Conservation (phyloP, 805 yeast genomes). For the Helenozyma baotianmanensis region DNA sequence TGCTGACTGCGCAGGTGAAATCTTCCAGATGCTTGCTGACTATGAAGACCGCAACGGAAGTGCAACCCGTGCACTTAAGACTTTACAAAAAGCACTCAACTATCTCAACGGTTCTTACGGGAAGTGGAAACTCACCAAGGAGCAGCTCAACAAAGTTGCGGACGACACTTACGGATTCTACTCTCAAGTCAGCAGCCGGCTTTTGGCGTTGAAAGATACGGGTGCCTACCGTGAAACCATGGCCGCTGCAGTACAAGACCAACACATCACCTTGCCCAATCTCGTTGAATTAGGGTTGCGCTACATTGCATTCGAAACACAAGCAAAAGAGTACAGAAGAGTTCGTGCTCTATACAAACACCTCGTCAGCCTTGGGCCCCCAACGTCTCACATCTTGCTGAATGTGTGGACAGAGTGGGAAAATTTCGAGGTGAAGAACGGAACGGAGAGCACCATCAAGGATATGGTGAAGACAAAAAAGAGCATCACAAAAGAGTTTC, state of each 20-base stretch:
- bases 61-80: slow-evolving; percentile 37
- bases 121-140: slow-evolving; percentile 6
- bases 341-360: slow-evolving; percentile 59
- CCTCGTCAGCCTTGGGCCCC: slow-evolving; percentile 21
- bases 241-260: slow-evolving; percentile 38
- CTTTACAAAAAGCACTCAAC: slow-evolving; percentile 17
- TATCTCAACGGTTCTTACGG: too few species aligned
- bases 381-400: slow-evolving; percentile 13
- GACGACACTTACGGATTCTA: slow-evolving; percentile 23
- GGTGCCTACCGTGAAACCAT: slow-evolving; percentile 33
- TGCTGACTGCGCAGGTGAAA: slow-evolving; percentile 37
- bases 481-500: slow-evolving; percentile 22
- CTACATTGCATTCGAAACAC: slow-evolving; percentile 56
- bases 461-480: slow-evolving; percentile 66
- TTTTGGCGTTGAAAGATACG: slow-evolving; percentile 13
- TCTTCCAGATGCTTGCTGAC: slow-evolving; percentile 53
- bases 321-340: slow-evolving; percentile 48
- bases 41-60: slow-evolving; percentile 59
- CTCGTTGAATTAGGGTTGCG: slow-evolving; percentile 43
- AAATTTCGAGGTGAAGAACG: slow-evolving; percentile 65
- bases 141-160: slow-evolving; percentile 13
- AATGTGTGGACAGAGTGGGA: slow-evolving; percentile 66
- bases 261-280: slow-evolving; percentile 38
- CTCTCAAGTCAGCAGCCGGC: slow-evolving; percentile 5
- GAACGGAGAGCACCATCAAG: slow-evolving; percentile 67